A percentile compares a stretch with the other conserved stretches of the same genome.
Conservation (phyloP, 1,139 yeast species). For the Kodamaea ohmeri region DNA sequence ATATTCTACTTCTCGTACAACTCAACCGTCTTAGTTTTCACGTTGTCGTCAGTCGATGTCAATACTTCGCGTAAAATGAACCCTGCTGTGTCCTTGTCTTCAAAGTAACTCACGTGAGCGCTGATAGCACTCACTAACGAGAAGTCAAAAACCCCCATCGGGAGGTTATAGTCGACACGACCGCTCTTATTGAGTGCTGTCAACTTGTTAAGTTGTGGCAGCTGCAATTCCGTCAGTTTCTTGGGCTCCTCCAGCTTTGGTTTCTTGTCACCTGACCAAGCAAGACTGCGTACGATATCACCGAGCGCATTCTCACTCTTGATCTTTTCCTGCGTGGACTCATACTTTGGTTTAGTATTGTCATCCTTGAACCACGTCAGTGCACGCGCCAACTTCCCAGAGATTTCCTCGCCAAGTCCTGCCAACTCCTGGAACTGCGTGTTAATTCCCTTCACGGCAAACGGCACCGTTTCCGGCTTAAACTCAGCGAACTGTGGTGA, state of each 20-base stretch:
- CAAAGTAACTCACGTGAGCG: conserved; percentile 87
- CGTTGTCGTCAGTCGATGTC: conserved; percentile 17
- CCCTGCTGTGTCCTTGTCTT: conserved; percentile 80
- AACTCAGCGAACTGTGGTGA: conserved; percentile 51
- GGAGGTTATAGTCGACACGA: conserved; percentile 76
- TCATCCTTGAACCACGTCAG: conserved; percentile 38
- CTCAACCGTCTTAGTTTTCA: conserved; percentile 25
- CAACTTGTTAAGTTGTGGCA: conserved; percentile 34
- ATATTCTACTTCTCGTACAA: conserved; percentile 15
- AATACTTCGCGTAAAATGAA: conserved; percentile 62
- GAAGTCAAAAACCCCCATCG: conserved; percentile 77
- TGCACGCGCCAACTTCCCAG: conserved; percentile 45
- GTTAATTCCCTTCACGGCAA: conserved; percentile 47
- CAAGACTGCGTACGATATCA: conserved; percentile 39
- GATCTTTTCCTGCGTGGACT: conserved; percentile 22
- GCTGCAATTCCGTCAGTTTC: conserved; percentile 22
- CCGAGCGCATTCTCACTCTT: conserved; percentile 43
- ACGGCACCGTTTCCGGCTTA: conserved; percentile 61
- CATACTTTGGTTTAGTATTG: conserved; percentile 17
- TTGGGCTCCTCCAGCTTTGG: conserved; percentile 9
- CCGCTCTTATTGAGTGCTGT: conserved; percentile 61
- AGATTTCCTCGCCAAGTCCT: conserved; percentile 43
- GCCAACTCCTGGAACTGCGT: conserved; percentile 41
- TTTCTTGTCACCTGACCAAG: conserved; percentile 20
- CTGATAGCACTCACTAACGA: conserved; percentile 77